Base-by-base conservation (phyloP, 2,329 filamentous ascomycete species). In the Dactylonectria estremocensis region DNA sequence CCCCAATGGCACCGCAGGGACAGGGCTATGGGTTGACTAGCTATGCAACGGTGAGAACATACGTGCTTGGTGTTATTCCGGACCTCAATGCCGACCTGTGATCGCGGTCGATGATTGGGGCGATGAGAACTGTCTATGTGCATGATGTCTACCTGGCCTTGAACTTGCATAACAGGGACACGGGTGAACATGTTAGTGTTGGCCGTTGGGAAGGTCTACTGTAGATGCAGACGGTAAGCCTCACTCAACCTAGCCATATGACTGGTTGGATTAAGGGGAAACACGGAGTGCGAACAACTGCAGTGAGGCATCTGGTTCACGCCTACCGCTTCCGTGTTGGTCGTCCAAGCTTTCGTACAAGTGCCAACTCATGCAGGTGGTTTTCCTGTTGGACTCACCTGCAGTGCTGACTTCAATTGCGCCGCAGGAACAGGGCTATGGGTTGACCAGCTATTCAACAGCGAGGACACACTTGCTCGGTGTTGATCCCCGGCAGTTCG, bases 301-400 rank as follows among this genome's bases (percentile, higher is more conserved):
- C 16, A 46, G 43, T 8, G 10, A 20, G 18, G 43, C 43, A 20
- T 46, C 18, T 46, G n/a, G 43, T 46, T 11, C 18, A 46, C 5
- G n/a, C 18, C n/a, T 46, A 46, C n/a, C 43, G n/a, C 43, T 46
- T 46, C 43, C 43, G 43, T 20, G 43, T 46, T 20, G n/a, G n/a
- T 46, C 43, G 18, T 20, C 43, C 43, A 46, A 46, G 43, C 43
- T 18, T 46, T 11, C 7, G n/a, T 46, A 22, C 8, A 20, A 2
- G 43, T 46, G 16, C 43, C 43, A 46, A 18, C 43, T 3, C 40
- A 45, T n/a, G 11, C 40, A 43, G 40, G 40, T 43, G 40, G 40
- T 43, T 46, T 46, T 46, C 43, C 43, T 46, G 43, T 46, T 20
- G 43, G 43, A 46, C 43, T 46, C 43, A 20, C 43, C 43, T 46